A percentile compares a stretch with the other conserved stretches of the same genome.
These are phyloP conservation scores for Rhamnella rubrinervis DNA, from an alignment of 331 rosid species.

Conservation along the genomic window DNA sequence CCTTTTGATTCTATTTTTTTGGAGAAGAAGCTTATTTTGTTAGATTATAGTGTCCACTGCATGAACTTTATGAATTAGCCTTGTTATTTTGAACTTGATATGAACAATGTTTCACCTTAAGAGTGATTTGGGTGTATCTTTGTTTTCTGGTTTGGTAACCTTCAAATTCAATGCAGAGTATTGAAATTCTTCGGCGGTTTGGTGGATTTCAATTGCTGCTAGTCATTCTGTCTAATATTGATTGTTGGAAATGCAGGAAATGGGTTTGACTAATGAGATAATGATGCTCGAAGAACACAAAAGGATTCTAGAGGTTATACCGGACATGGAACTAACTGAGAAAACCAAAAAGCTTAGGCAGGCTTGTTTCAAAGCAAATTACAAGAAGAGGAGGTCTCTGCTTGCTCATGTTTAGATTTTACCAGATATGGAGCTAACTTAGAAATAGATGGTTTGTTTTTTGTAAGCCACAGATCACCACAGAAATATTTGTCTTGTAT, in stretches of 20 bases:
- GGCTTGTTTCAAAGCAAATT: conserved; percentile 66
- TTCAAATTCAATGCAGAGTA: no score
- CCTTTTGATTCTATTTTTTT: neutral
- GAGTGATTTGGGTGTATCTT: no score
- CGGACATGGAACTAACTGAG: conserved; percentile 50
- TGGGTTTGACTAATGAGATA: conserved; percentile 58
- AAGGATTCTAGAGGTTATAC: conserved; percentile 43
- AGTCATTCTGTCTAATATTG: neutral
- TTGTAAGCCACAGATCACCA: neutral
- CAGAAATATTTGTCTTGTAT: neutral
- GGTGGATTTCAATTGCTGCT: neutral
- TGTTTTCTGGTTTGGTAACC: no score
- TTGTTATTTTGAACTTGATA: no score
- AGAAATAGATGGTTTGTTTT: neutral
- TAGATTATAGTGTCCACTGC: no score
- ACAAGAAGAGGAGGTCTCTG: conserved; percentile 48
- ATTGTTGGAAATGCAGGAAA: conserved; percentile 41
- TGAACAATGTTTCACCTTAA: no score
- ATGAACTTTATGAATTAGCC: no score
- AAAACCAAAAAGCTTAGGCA: conserved; percentile 74
- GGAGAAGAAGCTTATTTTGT: neutral
- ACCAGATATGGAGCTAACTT: neutral
- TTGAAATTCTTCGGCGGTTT: no score
- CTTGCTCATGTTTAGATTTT: neutral
- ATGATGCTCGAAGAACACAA: conserved; percentile 57